phyloP scores from a whole-genome alignment of 768 basidiomycete genomes.

The Tephrocybe sp. region DNA sequence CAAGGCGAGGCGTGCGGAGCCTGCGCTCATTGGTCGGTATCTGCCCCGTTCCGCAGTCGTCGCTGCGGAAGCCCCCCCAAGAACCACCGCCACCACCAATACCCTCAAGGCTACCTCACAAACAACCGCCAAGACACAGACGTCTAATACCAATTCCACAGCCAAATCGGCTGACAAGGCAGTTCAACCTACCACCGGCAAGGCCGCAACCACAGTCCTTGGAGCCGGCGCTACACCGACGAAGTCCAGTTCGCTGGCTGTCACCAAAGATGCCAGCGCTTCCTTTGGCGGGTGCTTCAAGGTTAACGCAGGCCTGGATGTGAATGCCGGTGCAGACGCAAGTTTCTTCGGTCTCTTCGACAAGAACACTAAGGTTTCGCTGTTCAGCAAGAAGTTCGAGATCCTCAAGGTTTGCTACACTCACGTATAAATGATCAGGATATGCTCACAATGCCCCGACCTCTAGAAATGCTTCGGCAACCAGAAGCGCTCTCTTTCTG shows the following conservation, averaged over 20 bases:
- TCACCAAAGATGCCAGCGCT: slow-evolving; percentile 11
- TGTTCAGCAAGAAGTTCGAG: slow-evolving; percentile 32
- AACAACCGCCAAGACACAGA: background rate
- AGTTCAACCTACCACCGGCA: background rate
- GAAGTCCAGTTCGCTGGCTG: slow-evolving; percentile 1
- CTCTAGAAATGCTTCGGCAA: slow-evolving; percentile 25
- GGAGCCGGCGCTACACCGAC: background rate
- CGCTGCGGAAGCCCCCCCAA: background rate
- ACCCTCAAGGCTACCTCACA: background rate
- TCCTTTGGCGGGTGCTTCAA: slow-evolving; percentile 34
- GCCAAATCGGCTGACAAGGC: background rate
- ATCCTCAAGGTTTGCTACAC: slow-evolving; percentile 28
- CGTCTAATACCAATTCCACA: background rate
- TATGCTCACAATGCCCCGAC: background rate
- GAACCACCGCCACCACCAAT: background rate
- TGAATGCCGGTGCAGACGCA: slow-evolving; percentile 31
- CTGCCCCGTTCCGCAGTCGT: background rate
- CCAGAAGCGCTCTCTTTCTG: slow-evolving; percentile 14
- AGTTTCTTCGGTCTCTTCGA: slow-evolving; percentile 32
- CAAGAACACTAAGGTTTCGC: slow-evolving; percentile 18
- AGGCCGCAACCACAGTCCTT: background rate
- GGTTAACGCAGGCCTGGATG: slow-evolving; percentile 28
- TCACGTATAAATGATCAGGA: background rate
- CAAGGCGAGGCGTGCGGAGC: slow-evolving; percentile 5
- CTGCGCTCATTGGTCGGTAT: slow-evolving; percentile 3